These are phyloP conservation scores for Elsinoe perseae DNA, from an alignment of 2,329 filamentous ascomycete genomes.

Conservation along the genomic window DNA sequence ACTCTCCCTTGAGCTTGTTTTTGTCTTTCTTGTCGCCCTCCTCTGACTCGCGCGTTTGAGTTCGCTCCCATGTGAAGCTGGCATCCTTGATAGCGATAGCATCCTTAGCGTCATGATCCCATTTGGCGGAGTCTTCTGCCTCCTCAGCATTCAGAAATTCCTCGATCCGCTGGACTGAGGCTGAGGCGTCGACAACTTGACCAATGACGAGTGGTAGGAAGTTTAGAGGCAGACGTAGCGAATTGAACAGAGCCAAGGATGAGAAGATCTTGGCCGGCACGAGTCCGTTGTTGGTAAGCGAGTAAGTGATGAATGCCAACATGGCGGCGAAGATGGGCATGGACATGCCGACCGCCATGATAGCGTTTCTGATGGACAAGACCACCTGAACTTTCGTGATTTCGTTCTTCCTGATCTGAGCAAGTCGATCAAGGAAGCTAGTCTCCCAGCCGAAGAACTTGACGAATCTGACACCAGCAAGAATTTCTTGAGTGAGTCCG, in stretches of 20 bases:
- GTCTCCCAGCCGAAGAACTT: conserved; percentile 96
- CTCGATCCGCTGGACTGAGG: conserved; percentile 75
- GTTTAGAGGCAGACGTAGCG: conserved; percentile 81
- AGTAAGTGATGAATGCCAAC: conserved; percentile 80
- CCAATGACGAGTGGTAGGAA: conserved; percentile 80
- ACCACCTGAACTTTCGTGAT: conserved; percentile 78
- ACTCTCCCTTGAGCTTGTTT: conserved; percentile 37
- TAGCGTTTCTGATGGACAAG: conserved; percentile 73
- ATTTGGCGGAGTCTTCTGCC: conserved; percentile 60
- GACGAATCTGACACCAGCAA: conserved; percentile 86
- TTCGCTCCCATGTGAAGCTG: conserved; percentile 80
- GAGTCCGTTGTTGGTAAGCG: conserved; percentile 57
- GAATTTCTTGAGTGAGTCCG: conserved; percentile 81
- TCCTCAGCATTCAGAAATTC: conserved; percentile 86
- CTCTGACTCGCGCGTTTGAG: conserved; percentile 44
- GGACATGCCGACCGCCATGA: conserved; percentile 76
- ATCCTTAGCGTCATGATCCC: conserved; percentile 44
- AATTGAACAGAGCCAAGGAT: conserved; percentile 88
- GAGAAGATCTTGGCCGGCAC: conserved; percentile 78
- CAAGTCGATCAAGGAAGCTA: conserved; percentile 70
- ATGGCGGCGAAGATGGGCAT: conserved; percentile 92
- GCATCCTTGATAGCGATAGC: conserved; percentile 63
- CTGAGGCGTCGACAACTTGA: conserved; percentile 82
- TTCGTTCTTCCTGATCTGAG: conserved; percentile 65
- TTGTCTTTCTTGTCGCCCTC: conserved; percentile 32